Evolutionary conservation across 148 eudicot genomes (phyloP).

Genomic region (Nepenthes mirabilis): DNA sequence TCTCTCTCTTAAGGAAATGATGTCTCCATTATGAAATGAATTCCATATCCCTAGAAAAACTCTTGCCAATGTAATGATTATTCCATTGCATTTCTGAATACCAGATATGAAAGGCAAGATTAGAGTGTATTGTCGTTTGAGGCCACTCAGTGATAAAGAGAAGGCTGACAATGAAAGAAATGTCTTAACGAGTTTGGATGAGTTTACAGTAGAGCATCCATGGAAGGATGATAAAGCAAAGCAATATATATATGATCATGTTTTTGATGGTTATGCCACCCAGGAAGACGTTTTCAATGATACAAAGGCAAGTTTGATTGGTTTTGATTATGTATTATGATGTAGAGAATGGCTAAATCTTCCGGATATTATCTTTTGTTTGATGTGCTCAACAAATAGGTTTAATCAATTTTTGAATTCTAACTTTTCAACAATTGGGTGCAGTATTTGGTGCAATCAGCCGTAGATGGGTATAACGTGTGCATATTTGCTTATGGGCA

Average conservation of each 20-base stretch:
- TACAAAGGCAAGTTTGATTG: conserved; percentile 54
- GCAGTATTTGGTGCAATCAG: conserved; percentile 98
- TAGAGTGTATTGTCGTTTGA: conserved; percentile 81
- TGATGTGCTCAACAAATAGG: background rate
- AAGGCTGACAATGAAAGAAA: conserved; percentile 42
- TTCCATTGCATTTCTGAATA: background rate
- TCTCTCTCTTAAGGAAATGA: background rate
- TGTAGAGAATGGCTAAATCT: too few relatives aligned
- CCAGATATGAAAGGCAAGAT: conserved; percentile 98
- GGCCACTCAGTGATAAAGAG: conserved; percentile 84
- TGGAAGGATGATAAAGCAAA: conserved; percentile 86
- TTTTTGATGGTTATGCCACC: conserved; percentile 72
- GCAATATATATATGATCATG: conserved; percentile 88
- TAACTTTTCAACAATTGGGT: conserved; percentile 10
- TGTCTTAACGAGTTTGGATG: conserved; percentile 51
- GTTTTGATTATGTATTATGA: background rate
- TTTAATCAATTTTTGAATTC: background rate
- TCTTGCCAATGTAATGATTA: background rate
- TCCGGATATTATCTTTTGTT: too few relatives aligned
- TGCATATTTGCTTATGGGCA: conserved; percentile 99
- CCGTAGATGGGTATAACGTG: conserved; percentile 91
- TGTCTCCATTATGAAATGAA: too few relatives aligned
- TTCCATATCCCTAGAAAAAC: background rate
- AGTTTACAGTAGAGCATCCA: conserved; percentile 89
- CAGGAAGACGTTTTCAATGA: conserved; percentile 96